These are phyloP conservation scores for Apiospora aurea DNA, from an alignment of 2,329 filamentous ascomycete genomes.

Conservation along the genomic window DNA sequence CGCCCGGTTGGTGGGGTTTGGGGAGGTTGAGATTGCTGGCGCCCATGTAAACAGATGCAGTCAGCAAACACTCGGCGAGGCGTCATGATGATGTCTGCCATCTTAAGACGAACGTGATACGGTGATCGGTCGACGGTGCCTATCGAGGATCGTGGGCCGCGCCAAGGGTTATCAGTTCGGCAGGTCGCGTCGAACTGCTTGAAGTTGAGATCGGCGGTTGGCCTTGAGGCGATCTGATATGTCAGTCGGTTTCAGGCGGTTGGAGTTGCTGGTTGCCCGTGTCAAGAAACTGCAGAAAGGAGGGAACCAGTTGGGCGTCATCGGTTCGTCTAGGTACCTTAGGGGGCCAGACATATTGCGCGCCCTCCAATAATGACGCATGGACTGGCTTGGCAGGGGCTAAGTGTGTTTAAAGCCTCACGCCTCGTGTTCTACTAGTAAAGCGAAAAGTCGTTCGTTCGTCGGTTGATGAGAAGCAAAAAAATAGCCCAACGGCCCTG, in stretches of 20 bases:
- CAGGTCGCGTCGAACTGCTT: background rate
- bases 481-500: background rate
- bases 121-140: background rate
- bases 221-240: background rate
- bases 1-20: background rate
- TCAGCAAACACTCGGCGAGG: no score
- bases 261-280: background rate
- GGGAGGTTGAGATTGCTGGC: background rate
- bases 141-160: background rate
- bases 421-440: slow-evolving; percentile 7
- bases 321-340: background rate
- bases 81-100: background rate
- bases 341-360: background rate
- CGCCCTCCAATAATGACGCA: background rate
- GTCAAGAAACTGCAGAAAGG: background rate
- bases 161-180: background rate
- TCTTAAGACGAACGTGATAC: slow-evolving; percentile 2
- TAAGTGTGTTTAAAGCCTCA: background rate
- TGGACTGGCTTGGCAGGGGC: slow-evolving; percentile 1
- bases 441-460: background rate
- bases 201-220: background rate
- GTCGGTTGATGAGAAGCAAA: background rate
- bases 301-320: background rate
- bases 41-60: background rate
- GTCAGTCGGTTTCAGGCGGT: background rate